A percentile compares a stretch with the other conserved stretches of the same genome.
phyloP scores from a whole-genome alignment of 495 filamentous ascomycete species.

The Beverwykella pulmonaria region DNA sequence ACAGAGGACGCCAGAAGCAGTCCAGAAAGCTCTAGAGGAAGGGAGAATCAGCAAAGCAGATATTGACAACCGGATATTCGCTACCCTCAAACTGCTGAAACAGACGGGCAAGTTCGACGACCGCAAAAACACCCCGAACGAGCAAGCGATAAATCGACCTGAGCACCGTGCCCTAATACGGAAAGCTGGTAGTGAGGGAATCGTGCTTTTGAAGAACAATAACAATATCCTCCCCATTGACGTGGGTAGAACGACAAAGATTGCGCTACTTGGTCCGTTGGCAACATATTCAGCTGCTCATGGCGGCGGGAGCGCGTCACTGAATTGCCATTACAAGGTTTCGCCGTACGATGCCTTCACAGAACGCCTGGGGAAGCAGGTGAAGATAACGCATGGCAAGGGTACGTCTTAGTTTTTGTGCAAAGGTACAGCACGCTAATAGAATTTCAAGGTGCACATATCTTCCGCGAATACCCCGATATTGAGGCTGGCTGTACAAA shows the following conservation, averaged over 20 bases:
- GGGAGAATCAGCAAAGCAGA: not conserved
- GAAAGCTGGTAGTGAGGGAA: constrained; percentile 22
- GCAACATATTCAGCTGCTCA: constrained; percentile 72
- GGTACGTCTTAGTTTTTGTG: constrained; percentile 57
- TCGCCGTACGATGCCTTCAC: constrained; percentile 67
- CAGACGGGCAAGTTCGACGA: constrained; percentile 6
- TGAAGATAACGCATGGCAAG: constrained; percentile 56
- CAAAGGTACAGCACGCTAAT: constrained; percentile 49
- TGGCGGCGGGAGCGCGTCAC: constrained; percentile 75
- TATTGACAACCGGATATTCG: not conserved
- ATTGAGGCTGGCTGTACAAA: constrained; percentile 15
- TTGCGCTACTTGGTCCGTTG: constrained; percentile 81
- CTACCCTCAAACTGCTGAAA: not conserved
- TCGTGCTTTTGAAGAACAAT: constrained; percentile 39
- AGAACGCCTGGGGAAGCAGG: constrained; percentile 50
- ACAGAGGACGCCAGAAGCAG: not conserved
- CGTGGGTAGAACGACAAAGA: constrained; percentile 42
- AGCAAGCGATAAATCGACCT: constrained; percentile 6
- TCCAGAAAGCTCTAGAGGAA: constrained; percentile 4
- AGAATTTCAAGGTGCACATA: constrained; percentile 2
- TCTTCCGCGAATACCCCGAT: constrained; percentile 11
- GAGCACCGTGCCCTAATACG: constrained; percentile 10
- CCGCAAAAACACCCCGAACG: not conserved
- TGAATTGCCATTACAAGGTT: constrained; percentile 75
- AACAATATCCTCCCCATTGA: constrained; percentile 5